These are phyloP conservation scores for Ophiocordyceps sinensis DNA, from an alignment of 2,329 filamentous ascomycete species.

Conservation along the genomic window DNA sequence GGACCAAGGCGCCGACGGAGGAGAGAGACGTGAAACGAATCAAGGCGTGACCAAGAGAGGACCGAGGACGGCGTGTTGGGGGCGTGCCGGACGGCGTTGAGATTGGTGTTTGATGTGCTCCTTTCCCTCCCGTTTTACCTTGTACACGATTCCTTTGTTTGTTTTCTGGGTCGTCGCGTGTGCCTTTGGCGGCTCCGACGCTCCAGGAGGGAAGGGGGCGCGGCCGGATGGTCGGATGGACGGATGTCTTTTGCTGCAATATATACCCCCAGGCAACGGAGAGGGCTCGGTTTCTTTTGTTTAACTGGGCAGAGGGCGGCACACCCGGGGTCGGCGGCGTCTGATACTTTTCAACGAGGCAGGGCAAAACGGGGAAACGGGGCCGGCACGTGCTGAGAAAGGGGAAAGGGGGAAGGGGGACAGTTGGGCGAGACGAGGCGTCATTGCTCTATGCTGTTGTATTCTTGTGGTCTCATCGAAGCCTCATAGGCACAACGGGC, in stretches of 20 bases:
- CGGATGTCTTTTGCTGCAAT: neutral
- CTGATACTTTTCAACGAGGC: too few relatives aligned
- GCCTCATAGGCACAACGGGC: too few relatives aligned
- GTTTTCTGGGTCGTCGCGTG: neutral
- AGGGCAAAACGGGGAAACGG: too few relatives aligned
- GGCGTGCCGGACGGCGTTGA: neutral
- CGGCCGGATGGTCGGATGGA: neutral
- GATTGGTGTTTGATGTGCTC: too few relatives aligned
- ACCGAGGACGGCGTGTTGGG: neutral
- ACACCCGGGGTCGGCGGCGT: neutral
- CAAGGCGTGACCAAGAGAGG: conserved; percentile 1
- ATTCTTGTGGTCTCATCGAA: too few relatives aligned
- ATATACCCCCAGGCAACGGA: neutral
- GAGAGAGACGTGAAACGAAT: conserved; percentile 2
- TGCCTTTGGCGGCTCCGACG: neutral
- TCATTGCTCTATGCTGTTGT: too few relatives aligned
- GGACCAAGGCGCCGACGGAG: neutral
- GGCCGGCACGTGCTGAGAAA: too few relatives aligned
- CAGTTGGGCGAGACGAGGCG: too few relatives aligned
- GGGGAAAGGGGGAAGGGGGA: too few relatives aligned
- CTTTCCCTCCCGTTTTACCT: too few relatives aligned
- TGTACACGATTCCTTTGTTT: neutral
- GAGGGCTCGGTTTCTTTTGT: neutral
- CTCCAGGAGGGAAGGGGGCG: neutral
- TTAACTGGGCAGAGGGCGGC: neutral